Base-by-base conservation (phyloP, 2,329 filamentous ascomycete species). In the Fusarium torreyae region DNA sequence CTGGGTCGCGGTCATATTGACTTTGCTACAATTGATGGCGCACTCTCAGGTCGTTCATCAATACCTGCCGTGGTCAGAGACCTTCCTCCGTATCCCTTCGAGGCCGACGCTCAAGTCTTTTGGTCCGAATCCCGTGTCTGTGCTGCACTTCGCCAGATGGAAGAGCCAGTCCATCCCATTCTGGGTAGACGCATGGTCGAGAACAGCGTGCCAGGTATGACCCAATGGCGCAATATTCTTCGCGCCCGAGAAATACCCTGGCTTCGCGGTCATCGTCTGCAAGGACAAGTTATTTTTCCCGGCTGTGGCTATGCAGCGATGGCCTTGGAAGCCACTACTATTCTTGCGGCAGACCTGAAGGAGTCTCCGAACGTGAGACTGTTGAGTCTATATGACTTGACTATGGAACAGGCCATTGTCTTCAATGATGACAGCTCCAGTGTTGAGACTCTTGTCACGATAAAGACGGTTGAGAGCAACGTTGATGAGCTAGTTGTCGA, bases 271-370 rank as follows among this genome's bases (percentile, higher is more conserved):
- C 63, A 66, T 57, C 45, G 33, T 4, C 59, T 66, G 0, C 63
- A 66, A 28, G 63, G 63, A 6, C 63, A 66, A 3, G 52, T 64
- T 11, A 45, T 66, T 2, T 66, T 66, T n/a, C 59, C 63, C 1
- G 63, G 51, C 5, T 45, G 49, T n/a, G 63, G 59, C 4, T 66
- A 64, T 3, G 46, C 52, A 13, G 40, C 59, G 5, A 46, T 66
- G 46, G 63, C 63, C 9, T 24, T 66, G 0, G 63, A 66, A 7
- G 63, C 63, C 1, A 22, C 40, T 7, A 36, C 38, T 39, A 33
- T 36, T 7, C 39, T 62, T 6, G 54, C 26, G 6, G 44, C 40
- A 31, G 26, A 51, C 10, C 33, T 57, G 8, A 57, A 52, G 17
- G 54, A 57, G 7, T 40, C 54, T 22, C 54, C 54, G 1, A 57